A percentile compares a stretch with the other conserved stretches of the same genome.
phyloP scores from a whole-genome alignment of 192 early-diverging fungal genomes.

The Paraglomus brasilianum region DNA sequence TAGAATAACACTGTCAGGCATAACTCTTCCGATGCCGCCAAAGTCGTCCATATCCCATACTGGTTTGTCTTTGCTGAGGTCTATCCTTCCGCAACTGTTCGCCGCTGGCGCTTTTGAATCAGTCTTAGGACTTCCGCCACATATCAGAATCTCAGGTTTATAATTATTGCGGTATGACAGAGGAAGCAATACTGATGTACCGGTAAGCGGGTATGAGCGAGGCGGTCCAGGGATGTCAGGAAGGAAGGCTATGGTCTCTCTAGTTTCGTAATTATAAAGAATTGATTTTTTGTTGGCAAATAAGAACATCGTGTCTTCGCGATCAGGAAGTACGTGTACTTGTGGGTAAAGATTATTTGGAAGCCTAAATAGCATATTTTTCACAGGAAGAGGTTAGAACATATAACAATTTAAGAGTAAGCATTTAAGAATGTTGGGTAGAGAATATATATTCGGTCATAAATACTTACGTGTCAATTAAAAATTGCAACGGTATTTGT shows the following conservation, averaged over 20 bases:
- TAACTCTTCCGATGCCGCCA: slow-evolving; percentile 37
- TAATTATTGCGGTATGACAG: slow-evolving; percentile 57
- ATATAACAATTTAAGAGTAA: too few species aligned
- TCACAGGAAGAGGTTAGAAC: slow-evolving; percentile 10
- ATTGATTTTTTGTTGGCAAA: slow-evolving; percentile 39
- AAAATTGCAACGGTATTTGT: too few species aligned
- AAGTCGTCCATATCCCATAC: slow-evolving; percentile 53
- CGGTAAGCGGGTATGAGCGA: slow-evolving; percentile 58
- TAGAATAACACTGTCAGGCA: slow-evolving; percentile 49
- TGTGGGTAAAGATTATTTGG: slow-evolving; percentile 40
- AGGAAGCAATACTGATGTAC: slow-evolving; percentile 53
- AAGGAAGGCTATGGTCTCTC: slow-evolving; percentile 32
- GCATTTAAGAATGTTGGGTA: too few species aligned
- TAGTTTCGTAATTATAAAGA: slow-evolving; percentile 32
- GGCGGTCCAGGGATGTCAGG: slow-evolving; percentile 48
- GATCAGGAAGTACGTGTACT: slow-evolving; percentile 39
- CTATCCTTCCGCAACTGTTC: slow-evolving; percentile 49
- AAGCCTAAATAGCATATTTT: neutral
- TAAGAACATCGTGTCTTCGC: slow-evolving; percentile 36
- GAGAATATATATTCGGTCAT: too few species aligned
- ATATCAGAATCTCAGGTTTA: slow-evolving; percentile 53
- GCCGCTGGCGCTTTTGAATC: slow-evolving; percentile 35
- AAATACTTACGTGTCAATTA: too few species aligned
- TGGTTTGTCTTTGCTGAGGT: slow-evolving; percentile 38
- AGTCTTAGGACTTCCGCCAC: slow-evolving; percentile 51